Conservation (phyloP, 768 basidiomycete genomes). For the Cystobasidium tubakii region DNA sequence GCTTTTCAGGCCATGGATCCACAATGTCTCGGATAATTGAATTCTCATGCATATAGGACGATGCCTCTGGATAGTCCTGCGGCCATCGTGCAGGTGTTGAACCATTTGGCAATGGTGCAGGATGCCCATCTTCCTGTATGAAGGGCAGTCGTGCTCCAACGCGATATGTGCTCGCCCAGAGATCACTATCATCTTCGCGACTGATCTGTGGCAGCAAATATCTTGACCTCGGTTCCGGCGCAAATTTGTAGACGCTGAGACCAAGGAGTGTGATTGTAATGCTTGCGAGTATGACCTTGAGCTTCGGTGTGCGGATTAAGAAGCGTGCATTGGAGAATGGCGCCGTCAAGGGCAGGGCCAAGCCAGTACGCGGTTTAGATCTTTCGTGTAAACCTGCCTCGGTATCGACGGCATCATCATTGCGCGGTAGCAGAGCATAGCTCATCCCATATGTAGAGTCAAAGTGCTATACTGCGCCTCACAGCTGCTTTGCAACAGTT, state of each 20-base stretch:
- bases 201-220: not conserved
- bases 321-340: not conserved
- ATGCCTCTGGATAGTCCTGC: conserved; percentile 14
- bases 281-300: not conserved
- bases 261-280: not conserved
- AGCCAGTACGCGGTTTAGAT: not conserved
- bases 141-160: not conserved
- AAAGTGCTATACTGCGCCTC: not conserved
- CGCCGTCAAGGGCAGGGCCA: not conserved
- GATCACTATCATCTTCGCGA: not conserved
- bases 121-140: conserved; percentile 9
- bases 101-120: not conserved
- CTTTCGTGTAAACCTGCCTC: not conserved
- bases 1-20: conserved; percentile 38
- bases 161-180: not conserved
- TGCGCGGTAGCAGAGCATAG: conserved; percentile 22
- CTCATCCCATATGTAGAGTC: not conserved
- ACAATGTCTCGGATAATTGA: not conserved
- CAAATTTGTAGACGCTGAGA: not conserved
- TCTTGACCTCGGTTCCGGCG: not conserved
- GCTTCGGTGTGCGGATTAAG: not conserved
- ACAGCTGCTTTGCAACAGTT: too few relatives aligned
- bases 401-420: not conserved
- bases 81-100: conserved; percentile 20
- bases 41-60: not conserved